Evolutionary conservation across 1,284 basidiomycete genomes (phyloP).

Genomic region (Volvariella surrecta): DNA sequence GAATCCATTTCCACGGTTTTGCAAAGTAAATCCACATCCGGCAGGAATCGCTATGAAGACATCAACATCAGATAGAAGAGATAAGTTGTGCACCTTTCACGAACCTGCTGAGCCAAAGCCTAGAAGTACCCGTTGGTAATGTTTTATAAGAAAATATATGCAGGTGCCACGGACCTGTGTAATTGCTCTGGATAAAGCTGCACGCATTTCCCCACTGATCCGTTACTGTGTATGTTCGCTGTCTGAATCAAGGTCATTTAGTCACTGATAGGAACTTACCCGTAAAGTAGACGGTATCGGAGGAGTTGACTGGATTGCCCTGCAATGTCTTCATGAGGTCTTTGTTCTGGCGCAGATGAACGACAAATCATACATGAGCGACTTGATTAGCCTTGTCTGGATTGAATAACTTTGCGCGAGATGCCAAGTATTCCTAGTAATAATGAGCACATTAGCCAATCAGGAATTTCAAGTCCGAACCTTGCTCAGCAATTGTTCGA

Average conservation of each 20-base stretch:
- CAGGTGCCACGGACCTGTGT: conserved; percentile 49
- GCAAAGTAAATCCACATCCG: conserved; percentile 92
- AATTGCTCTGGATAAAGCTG: conserved; percentile 93
- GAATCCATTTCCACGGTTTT: conserved; percentile 89
- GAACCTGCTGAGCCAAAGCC: conserved; percentile 74
- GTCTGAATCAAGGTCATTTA: conserved; percentile 1
- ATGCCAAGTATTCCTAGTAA: conserved; percentile 67
- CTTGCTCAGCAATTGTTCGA: conserved; percentile 75
- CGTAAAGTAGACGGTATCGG: conserved; percentile 92
- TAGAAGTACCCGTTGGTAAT: too few relatives aligned
- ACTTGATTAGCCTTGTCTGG: conserved; percentile 59
- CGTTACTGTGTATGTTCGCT: conserved; percentile 39
- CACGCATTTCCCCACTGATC: conserved; percentile 92
- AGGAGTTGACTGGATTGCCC: conserved; percentile 75
- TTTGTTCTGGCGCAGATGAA: not conserved
- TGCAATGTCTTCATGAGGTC: conserved; percentile 18
- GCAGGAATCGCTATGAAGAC: conserved; percentile 65
- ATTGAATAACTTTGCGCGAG: conserved; percentile 78
- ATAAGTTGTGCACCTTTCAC: not conserved
- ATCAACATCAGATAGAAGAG: not conserved
- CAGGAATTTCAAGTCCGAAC: conserved; percentile 24
- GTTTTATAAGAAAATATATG: too few relatives aligned
- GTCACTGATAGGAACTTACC: conserved; percentile 28
- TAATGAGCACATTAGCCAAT: conserved; percentile 5
- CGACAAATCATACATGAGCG: conserved; percentile 43